Conservation (phyloP, 2,329 filamentous ascomycete species). For the Calonectria naviculata region DNA sequence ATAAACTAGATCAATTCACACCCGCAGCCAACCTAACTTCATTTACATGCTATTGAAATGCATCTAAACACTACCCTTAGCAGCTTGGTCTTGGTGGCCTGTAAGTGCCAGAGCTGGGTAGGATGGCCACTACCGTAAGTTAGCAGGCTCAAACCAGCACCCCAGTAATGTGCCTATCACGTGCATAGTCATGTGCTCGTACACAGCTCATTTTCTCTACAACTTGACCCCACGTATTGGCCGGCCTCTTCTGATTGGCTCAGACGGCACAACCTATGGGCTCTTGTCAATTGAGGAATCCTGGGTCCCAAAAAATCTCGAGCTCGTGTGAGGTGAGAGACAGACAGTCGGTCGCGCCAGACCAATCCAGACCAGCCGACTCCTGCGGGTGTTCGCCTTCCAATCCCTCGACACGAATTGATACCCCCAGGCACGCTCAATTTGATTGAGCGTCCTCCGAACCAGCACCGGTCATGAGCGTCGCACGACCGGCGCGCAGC, state of each 20-base stretch:
- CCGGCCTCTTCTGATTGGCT: conserved; percentile 31
- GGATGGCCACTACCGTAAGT: too few relatives aligned
- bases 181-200: not conserved
- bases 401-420: conserved; percentile 21
- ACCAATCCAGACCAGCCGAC: conserved; percentile 18
- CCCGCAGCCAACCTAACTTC: too few relatives aligned
- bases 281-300: conserved; percentile 40
- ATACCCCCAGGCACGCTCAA: not conserved
- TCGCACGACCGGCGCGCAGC: conserved; percentile 65
- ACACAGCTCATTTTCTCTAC: not conserved
- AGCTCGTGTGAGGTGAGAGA: conserved; percentile 41
- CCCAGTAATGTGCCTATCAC: conserved; percentile 1
- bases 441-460: conserved; percentile 13
- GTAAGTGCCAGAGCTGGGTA: too few relatives aligned
- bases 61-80: too few relatives aligned
- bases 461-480: conserved; percentile 60
- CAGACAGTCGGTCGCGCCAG: conserved; percentile 22
- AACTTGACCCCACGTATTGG: not conserved
- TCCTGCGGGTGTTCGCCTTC: conserved; percentile 15
- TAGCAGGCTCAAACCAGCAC: too few relatives aligned
- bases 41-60: too few relatives aligned
- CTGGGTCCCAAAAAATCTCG: conserved; percentile 46
- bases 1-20: too few relatives aligned
- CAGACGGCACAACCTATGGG: conserved; percentile 29
- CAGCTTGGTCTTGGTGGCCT: too few relatives aligned